Percentiles rank a stretch among this genome's conserved stretches.
Evolutionary conservation across 1,284 basidiomycete species (phyloP).

Genomic region (Agroathelia rolfsii): DNA sequence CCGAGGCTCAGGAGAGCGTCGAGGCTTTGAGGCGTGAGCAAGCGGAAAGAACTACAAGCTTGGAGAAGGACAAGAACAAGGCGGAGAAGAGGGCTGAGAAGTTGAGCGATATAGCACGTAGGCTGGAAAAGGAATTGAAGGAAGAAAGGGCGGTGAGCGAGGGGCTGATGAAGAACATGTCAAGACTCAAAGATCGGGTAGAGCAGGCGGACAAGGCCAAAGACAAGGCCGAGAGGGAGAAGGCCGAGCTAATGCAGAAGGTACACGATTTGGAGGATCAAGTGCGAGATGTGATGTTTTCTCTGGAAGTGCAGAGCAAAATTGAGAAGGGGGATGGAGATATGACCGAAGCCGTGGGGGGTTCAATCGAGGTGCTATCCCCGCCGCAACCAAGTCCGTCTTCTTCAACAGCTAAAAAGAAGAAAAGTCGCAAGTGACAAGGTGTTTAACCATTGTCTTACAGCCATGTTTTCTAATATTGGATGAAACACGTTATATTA

Average conservation of each 20-base stretch:
- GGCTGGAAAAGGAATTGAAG: constrained; percentile 64
- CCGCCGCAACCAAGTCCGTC: too few relatives aligned
- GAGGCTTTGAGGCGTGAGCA: constrained; percentile 32
- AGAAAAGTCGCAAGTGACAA: constrained; percentile 34
- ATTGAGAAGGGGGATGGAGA: constrained; percentile 62
- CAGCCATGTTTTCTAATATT: background rate
- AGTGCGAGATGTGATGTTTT: constrained; percentile 79
- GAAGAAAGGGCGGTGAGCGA: constrained; percentile 71
- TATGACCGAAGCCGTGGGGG: constrained; percentile 63
- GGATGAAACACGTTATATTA: too few relatives aligned
- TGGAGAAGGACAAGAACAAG: constrained; percentile 47
- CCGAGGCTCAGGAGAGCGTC: constrained; percentile 30
- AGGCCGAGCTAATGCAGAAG: constrained; percentile 34
- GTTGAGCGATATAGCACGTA: constrained; percentile 48
- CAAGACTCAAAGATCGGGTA: constrained; percentile 45
- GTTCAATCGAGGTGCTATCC: constrained; percentile 49
- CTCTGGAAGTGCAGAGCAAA: constrained; percentile 65
- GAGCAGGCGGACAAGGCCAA: too few relatives aligned
- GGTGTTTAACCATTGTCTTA: too few relatives aligned
- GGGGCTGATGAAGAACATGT: constrained; percentile 67
- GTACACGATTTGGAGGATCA: constrained; percentile 73
- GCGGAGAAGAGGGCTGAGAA: constrained; percentile 56
- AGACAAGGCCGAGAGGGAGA: constrained; percentile 58
- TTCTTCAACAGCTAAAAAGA: constrained; percentile 21
- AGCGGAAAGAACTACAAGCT: constrained; percentile 30